Conservation (phyloP, 768 basidiomycete genomes). For the Amanita fuliginea region DNA sequence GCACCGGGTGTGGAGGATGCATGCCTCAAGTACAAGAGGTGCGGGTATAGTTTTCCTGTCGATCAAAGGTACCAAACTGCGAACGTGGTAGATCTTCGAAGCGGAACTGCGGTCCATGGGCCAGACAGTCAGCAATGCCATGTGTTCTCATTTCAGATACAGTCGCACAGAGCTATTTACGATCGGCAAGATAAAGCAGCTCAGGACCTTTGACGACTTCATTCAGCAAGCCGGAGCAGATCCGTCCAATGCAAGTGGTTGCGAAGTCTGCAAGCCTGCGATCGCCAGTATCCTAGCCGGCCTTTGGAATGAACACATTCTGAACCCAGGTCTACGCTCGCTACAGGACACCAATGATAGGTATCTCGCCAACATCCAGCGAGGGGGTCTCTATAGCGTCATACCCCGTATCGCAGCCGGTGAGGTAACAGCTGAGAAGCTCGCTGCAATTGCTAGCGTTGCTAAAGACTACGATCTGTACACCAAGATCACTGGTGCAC, state of each 20-base stretch:
- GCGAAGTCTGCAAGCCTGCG: slow-evolving; percentile 66
- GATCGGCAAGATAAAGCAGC: slow-evolving; percentile 50
- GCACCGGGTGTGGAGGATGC: slow-evolving; percentile 68
- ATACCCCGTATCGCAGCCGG: slow-evolving; percentile 64
- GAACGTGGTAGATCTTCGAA: slow-evolving; percentile 16
- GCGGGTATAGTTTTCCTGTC: background rate
- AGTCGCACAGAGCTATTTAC: slow-evolving; percentile 58
- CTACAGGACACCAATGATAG: slow-evolving; percentile 68
- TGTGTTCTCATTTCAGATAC: slow-evolving; percentile 59
- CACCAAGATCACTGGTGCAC: slow-evolving; percentile 29
- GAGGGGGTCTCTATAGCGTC: slow-evolving; percentile 62
- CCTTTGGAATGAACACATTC: slow-evolving; percentile 51
- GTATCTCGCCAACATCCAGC: slow-evolving; percentile 63
- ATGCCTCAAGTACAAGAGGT: slow-evolving; percentile 35
- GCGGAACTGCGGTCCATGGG: slow-evolving; percentile 62
- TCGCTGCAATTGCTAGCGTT: slow-evolving; percentile 53
- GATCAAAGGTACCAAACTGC: slow-evolving; percentile 14
- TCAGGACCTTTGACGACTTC: slow-evolving; percentile 43
- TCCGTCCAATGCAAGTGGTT: slow-evolving; percentile 39
- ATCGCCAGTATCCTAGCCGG: slow-evolving; percentile 43
- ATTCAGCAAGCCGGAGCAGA: slow-evolving; percentile 38
- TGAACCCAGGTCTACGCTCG: slow-evolving; percentile 51
- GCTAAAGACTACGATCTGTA: slow-evolving; percentile 61
- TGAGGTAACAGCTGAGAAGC: slow-evolving; percentile 56
- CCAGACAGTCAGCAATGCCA: slow-evolving; percentile 39